Base-by-base conservation (phyloP, 2,329 filamentous ascomycete genomes). In the Fusarium agapanthi region DNA sequence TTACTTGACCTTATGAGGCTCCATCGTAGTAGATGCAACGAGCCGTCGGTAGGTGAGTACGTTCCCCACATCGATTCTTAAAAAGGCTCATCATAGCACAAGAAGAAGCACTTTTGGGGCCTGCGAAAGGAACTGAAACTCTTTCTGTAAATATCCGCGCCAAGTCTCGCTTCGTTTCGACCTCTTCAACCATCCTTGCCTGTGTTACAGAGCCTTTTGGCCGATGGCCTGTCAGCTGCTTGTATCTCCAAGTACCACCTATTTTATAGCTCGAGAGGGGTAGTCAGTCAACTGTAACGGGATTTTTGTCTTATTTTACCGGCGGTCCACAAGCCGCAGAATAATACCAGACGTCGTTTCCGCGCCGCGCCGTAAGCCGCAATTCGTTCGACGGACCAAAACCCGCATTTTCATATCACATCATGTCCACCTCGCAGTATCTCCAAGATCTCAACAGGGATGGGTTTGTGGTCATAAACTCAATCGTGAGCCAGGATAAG, bases 381-480 rank as follows among this genome's bases (percentile, higher is more conserved):
- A 68, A 62, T 24, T 48, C 43, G 37, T 15, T 37, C 24, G 20
- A 45, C 50, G 37, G 61, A 57, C 65, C 37, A 26, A 30, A 41
- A 30, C 55, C 50, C 54, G 53, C 71, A 59, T 35, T 58, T 38
- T 56, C 58, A 50, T 40, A 74, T 57, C 63, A 64, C 57, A 65
- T 55, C 63, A 72, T 67, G 50, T 62, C 67, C 43, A 43, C 65
- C 55, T 76, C 76, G 53, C 73, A 73, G 66, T 77, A 77, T 48
- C 76, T 80, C 58, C 82, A 85, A 69, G 81, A 86, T 65, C 91
- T 95, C 74, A 86, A 90, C 70, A 84, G 84, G 59, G 88, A 96
- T 81, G 94, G 94, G 81, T 97, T 92, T 85, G 91, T 95, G 54
- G 83, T 92, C 62, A 87, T 96, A 77, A 91, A 89, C 44, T 87